Evolutionary conservation across 139 green algal species (phyloP).

Genomic region (Coelastrella sp.): DNA sequence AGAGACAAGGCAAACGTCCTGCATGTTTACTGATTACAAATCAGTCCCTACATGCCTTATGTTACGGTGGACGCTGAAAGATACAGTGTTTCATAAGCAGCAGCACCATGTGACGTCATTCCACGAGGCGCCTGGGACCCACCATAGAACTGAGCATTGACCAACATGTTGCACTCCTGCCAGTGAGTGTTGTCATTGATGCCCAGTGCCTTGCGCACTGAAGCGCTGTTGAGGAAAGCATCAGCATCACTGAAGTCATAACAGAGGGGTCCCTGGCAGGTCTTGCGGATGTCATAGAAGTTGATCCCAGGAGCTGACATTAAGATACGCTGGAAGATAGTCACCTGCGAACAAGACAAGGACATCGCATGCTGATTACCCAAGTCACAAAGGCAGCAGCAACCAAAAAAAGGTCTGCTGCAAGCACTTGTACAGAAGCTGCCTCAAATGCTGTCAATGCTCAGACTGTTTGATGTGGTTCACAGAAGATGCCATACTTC

Average conservation of each 20-base stretch:
- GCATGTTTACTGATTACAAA: not conserved
- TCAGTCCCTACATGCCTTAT: not conserved
- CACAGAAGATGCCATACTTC: too few species aligned
- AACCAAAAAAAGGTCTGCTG: not conserved
- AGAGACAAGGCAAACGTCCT: too few species aligned
- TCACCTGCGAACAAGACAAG: conserved; percentile 21
- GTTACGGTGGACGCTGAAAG: too few species aligned
- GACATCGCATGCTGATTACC: not conserved
- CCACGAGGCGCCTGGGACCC: too few species aligned
- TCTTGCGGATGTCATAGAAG: conserved; percentile 91
- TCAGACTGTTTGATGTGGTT: too few species aligned
- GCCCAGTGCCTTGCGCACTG: conserved; percentile 71
- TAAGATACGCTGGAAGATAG: conserved; percentile 62
- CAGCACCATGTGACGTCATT: too few species aligned
- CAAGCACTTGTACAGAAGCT: not conserved
- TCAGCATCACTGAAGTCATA: conserved; percentile 82
- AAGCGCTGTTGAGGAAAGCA: conserved; percentile 73
- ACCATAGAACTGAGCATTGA: conserved; percentile 77
- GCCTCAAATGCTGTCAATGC: too few species aligned
- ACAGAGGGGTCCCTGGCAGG: conserved; percentile 85
- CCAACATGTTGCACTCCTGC: conserved; percentile 74
- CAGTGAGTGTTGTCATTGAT: conserved; percentile 68
- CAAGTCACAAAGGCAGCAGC: not conserved
- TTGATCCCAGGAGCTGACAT: conserved; percentile 68
- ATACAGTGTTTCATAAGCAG: too few species aligned